Percentiles rank a stretch among this genome's conserved stretches.
phyloP scores from a whole-genome alignment of 495 filamentous ascomycete species.

The Aspergillus olivimuriae region DNA sequence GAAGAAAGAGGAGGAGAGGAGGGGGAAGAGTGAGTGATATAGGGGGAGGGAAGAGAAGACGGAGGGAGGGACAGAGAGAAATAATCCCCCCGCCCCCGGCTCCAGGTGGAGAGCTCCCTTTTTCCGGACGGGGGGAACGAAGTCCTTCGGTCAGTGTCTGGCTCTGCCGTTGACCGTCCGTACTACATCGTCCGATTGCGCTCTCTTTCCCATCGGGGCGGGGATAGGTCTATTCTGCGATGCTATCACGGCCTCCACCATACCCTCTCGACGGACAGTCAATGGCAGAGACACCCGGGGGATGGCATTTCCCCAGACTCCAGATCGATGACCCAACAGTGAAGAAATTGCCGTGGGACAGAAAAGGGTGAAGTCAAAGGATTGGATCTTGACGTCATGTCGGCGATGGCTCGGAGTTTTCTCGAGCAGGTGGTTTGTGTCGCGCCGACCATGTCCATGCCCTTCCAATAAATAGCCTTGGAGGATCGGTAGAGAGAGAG shows the following conservation, averaged over 20 bases:
- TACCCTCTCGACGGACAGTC: neutral
- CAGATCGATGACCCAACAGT: too few species aligned
- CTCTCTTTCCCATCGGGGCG: too few species aligned
- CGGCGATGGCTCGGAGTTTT: constrained; percentile 21
- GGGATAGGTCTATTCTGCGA: too few species aligned
- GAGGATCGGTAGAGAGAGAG: neutral
- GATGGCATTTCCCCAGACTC: too few species aligned
- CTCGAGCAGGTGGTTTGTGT: constrained; percentile 1
- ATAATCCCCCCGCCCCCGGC: too few species aligned
- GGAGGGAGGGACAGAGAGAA: constrained; percentile 11
- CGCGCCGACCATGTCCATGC: neutral
- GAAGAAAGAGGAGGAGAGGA: constrained; percentile 1
- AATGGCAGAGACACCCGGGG: neutral
- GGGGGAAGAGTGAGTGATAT: too few species aligned
- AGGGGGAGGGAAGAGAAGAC: constrained; percentile 9
- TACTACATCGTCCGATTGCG: too few species aligned
- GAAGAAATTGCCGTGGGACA: neutral
- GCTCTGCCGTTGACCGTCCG: too few species aligned
- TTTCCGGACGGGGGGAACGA: too few species aligned
- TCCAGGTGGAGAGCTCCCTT: too few species aligned
- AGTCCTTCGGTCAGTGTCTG: too few species aligned
- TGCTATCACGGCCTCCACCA: too few species aligned
- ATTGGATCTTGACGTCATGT: constrained; percentile 21
- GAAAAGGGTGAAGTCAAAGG: neutral
- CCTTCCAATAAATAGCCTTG: neutral